phyloP scores from a whole-genome alignment of 2,329 filamentous ascomycete genomes.

The Lasiodiplodia hormozganensis region DNA sequence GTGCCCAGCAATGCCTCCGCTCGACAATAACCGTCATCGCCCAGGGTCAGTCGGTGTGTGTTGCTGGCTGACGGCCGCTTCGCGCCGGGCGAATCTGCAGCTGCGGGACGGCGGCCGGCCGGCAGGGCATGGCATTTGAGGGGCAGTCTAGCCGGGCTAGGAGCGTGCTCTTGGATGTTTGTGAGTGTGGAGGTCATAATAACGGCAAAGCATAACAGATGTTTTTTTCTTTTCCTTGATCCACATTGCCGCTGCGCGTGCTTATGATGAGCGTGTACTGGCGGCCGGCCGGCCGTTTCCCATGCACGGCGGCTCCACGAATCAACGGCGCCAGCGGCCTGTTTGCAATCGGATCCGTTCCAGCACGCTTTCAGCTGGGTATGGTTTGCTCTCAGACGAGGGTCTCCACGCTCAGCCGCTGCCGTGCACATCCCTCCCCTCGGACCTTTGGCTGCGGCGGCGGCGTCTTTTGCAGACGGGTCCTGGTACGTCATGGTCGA shows the following conservation, averaged over 20 bases:
- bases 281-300: constrained; percentile 1
- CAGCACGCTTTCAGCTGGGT: constrained; percentile 8
- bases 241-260: not conserved
- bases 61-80: constrained; percentile 19
- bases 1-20: not conserved
- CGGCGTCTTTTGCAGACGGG: constrained; percentile 1
- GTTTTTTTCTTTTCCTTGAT: not conserved
- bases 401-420: constrained; percentile 23
- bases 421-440: constrained; percentile 21
- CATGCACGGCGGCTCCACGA: constrained; percentile 6
- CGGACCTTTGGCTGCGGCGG: constrained; percentile 15
- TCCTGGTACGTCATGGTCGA: constrained; percentile 14
- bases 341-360: constrained; percentile 22
- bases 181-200: not conserved
- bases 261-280: not conserved
- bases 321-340: constrained; percentile 15
- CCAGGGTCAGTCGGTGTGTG: not conserved
- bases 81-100: constrained; percentile 26
- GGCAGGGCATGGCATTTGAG: not conserved
- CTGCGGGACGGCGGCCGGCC: constrained; percentile 24
- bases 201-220: constrained; percentile 1
- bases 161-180: not conserved
- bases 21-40: not conserved
- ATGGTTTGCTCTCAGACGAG: constrained; percentile 13
- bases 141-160: not conserved